A percentile compares a stretch with the other conserved stretches of the same genome.
These are phyloP conservation scores for Corynespora cassiicola DNA, from an alignment of 2,329 filamentous ascomycete genomes.

Conservation along the genomic window DNA sequence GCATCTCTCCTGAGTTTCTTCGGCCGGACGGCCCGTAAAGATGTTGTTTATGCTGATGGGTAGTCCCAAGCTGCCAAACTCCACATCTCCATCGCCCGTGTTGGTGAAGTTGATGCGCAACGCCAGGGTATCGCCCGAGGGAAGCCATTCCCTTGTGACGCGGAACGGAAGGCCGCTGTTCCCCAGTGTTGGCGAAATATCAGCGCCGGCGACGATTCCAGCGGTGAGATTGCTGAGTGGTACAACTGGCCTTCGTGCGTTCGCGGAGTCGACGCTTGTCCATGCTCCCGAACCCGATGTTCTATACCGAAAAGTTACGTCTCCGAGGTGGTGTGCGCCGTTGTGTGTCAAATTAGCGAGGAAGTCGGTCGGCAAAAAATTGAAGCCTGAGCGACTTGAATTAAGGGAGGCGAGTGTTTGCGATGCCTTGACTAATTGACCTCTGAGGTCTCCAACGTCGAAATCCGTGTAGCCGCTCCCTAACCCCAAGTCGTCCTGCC, in stretches of 20 bases:
- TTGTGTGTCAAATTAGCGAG: slow-evolving; percentile 56
- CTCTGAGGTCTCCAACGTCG: slow-evolving; percentile 16
- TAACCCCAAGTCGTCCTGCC: slow-evolving; percentile 27
- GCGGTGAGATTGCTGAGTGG: slow-evolving; percentile 17
- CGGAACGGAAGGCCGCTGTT: slow-evolving; percentile 45
- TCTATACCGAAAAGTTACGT: slow-evolving; percentile 64
- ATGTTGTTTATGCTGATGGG: slow-evolving; percentile 69
- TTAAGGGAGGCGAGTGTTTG: slow-evolving; percentile 29
- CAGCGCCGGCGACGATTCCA: slow-evolving; percentile 47
- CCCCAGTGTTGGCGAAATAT: slow-evolving; percentile 52
- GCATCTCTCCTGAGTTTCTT: slow-evolving; percentile 59
- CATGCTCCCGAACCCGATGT: slow-evolving; percentile 47
- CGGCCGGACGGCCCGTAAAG: slow-evolving; percentile 59
- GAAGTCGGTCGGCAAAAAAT: slow-evolving; percentile 63
- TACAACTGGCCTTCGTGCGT: slow-evolving; percentile 46
- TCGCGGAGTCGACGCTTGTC: slow-evolving; percentile 57
- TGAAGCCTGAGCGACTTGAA: slow-evolving; percentile 47
- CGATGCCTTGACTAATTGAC: slow-evolving; percentile 23
- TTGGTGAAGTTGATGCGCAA: slow-evolving; percentile 62
- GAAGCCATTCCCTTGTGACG: slow-evolving; percentile 61
- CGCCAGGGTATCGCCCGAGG: slow-evolving; percentile 56
- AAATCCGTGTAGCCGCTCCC: slow-evolving; percentile 22
- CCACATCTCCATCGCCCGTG: slow-evolving; percentile 47
- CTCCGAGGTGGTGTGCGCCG: slow-evolving; percentile 65
- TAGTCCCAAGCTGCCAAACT: slow-evolving; percentile 65